A percentile compares a stretch with the other conserved stretches of the same genome.
phyloP scores from a whole-genome alignment of 2,329 filamentous ascomycete species.

The Nannizzia gypsea region DNA sequence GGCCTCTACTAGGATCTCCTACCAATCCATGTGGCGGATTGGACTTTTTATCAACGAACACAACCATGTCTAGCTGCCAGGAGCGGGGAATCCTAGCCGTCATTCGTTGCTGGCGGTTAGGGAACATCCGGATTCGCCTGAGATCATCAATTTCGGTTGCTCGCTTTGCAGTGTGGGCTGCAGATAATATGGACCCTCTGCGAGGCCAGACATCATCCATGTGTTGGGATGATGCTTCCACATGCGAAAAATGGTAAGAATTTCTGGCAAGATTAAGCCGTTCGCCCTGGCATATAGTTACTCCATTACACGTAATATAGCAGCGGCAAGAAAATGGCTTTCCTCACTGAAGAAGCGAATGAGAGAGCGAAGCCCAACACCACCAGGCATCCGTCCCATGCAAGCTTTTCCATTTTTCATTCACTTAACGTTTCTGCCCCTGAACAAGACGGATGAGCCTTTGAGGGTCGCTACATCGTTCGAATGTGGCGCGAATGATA shows the following conservation, averaged over 20 bases:
- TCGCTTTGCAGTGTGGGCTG: not conserved
- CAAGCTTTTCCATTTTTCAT: not conserved
- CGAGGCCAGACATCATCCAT: not conserved
- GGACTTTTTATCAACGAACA: not conserved
- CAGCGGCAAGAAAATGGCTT: not conserved
- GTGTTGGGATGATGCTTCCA: not conserved
- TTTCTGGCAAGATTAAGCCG: not conserved
- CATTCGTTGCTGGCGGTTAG: not conserved
- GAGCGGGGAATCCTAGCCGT: conserved; percentile 1
- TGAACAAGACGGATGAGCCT: not conserved
- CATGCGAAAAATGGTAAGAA: not conserved
- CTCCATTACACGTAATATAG: not conserved
- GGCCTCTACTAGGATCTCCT: not conserved
- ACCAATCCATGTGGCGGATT: not conserved
- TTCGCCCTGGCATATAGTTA: conserved; percentile 1
- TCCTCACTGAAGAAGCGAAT: not conserved
- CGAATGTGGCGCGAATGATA: not conserved
- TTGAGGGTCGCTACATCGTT: not conserved
- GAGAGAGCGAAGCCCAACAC: not conserved
- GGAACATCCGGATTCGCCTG: not conserved
- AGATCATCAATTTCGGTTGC: not conserved
- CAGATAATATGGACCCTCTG: not conserved
- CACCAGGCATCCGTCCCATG: not conserved
- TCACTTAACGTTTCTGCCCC: not conserved
- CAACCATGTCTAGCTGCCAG: not conserved